A percentile compares a stretch with the other conserved stretches of the same genome.
phyloP scores from a whole-genome alignment of 169 alveolate genomes.

The Cryptosporidium sp. region DNA sequence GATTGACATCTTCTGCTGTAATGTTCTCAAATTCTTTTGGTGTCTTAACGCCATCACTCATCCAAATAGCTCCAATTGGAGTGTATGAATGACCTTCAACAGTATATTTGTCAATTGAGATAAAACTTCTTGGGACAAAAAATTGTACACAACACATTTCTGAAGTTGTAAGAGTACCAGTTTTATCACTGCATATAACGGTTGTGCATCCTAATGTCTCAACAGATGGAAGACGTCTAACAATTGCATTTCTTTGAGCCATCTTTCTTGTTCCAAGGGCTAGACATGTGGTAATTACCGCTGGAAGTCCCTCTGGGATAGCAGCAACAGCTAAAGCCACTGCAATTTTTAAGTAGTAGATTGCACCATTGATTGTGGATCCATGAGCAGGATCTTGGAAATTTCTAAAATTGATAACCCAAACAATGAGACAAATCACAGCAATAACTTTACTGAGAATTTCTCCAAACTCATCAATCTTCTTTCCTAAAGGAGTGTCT shows the following conservation, averaged over 20 bases:
- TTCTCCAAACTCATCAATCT: slow-evolving; percentile 94
- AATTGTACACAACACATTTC: slow-evolving; percentile 89
- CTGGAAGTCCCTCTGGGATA: slow-evolving; percentile 99
- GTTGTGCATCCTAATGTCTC: slow-evolving; percentile 99
- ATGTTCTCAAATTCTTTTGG: slow-evolving; percentile 76
- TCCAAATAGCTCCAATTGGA: slow-evolving; percentile 80
- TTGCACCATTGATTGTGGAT: slow-evolving; percentile 92
- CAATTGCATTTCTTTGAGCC: slow-evolving; percentile 97
- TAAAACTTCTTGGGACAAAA: slow-evolving; percentile 69
- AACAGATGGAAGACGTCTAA: slow-evolving; percentile 95
- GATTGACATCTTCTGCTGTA: slow-evolving; percentile 49
- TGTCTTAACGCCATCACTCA: slow-evolving; percentile 55
- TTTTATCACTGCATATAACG: slow-evolving; percentile 98
- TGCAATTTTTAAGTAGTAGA: slow-evolving; percentile 97
- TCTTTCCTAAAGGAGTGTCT: slow-evolving; percentile 97
- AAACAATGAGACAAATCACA: slow-evolving; percentile 93
- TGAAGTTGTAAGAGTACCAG: slow-evolving; percentile 99
- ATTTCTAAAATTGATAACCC: slow-evolving; percentile 95
- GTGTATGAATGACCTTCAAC: slow-evolving; percentile 84
- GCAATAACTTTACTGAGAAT: slow-evolving; percentile 92
- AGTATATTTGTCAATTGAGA: slow-evolving; percentile 75
- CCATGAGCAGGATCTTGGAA: slow-evolving; percentile 98
- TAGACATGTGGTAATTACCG: slow-evolving; percentile 98
- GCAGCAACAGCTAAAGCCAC: slow-evolving; percentile 99
- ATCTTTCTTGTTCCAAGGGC: slow-evolving; percentile 97